Percentiles rank a stretch among this genome's conserved stretches.
Evolutionary conservation across 2,329 filamentous ascomycete species (phyloP).

Genomic region (Annulohypoxylon truncatum): DNA sequence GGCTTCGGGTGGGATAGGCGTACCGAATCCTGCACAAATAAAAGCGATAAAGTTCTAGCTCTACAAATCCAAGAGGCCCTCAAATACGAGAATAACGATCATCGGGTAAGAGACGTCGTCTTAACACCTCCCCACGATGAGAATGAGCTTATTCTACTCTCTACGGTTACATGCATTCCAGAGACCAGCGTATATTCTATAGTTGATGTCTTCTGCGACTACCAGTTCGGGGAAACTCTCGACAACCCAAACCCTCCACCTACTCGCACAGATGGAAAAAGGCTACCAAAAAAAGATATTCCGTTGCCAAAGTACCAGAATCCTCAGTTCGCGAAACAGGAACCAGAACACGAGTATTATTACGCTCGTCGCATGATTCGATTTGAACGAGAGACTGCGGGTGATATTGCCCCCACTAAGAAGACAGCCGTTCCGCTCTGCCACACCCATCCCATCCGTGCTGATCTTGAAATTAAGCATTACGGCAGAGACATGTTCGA

Average conservation of each 20-base stretch:
- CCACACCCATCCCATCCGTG: not conserved
- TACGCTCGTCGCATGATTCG: too few relatives aligned
- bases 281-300: not conserved
- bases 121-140: not conserved
- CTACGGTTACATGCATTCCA: not conserved
- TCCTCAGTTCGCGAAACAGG: too few relatives aligned
- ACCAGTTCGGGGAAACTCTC: not conserved
- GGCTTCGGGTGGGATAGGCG: not conserved
- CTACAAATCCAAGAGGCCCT: not conserved
- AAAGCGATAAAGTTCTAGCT: not conserved
- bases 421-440: not conserved
- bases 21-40: not conserved
- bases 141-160: not conserved
- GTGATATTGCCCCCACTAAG: not conserved
- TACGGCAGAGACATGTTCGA: not conserved
- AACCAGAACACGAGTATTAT: too few relatives aligned
- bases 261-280: too few relatives aligned
- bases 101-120: too few relatives aligned
- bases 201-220: not conserved
- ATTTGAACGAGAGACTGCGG: too few relatives aligned
- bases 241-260: not conserved
- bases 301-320: not conserved
- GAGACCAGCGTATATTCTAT: not conserved
- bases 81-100: not conserved
- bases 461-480: not conserved